These are phyloP conservation scores for Cetradonia linearis DNA, from an alignment of 495 filamentous ascomycete genomes.

Conservation along the genomic window DNA sequence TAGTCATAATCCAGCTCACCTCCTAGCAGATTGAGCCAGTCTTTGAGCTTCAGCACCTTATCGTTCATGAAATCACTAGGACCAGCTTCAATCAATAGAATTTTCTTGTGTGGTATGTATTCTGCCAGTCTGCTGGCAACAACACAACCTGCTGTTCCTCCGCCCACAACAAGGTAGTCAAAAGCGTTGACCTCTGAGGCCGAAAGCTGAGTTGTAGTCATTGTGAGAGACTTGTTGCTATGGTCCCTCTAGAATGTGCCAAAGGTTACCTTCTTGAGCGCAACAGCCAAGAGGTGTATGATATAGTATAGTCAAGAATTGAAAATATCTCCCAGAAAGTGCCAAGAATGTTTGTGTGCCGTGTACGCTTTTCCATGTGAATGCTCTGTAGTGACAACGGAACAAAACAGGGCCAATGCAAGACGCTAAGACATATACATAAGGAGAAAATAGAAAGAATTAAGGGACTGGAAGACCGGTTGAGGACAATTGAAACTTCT, in stretches of 20 bases:
- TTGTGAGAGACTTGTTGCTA: neutral
- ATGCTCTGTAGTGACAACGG: neutral
- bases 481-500: neutral
- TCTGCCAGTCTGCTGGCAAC: slow-evolving; percentile 62
- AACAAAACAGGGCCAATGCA: neutral
- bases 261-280: neutral
- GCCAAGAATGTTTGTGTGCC: neutral
- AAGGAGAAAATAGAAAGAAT: neutral
- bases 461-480: neutral
- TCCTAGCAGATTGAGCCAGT: slow-evolving; percentile 68
- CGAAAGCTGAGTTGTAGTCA: slow-evolving; percentile 28
- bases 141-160: slow-evolving; percentile 80
- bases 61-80: slow-evolving; percentile 55
- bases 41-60: slow-evolving; percentile 61
- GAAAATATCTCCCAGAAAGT: neutral
- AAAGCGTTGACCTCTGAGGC: slow-evolving; percentile 53
- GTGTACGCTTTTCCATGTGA: neutral
- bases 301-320: neutral
- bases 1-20: slow-evolving; percentile 82
- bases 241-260: no score
- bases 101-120: slow-evolving; percentile 54
- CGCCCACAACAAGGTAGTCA: slow-evolving; percentile 80
- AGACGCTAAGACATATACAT: neutral
- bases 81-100: slow-evolving; percentile 57
- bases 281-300: neutral